phyloP scores from a whole-genome alignment of 2,329 filamentous ascomycete genomes.

The Whalleya microplaca region DNA sequence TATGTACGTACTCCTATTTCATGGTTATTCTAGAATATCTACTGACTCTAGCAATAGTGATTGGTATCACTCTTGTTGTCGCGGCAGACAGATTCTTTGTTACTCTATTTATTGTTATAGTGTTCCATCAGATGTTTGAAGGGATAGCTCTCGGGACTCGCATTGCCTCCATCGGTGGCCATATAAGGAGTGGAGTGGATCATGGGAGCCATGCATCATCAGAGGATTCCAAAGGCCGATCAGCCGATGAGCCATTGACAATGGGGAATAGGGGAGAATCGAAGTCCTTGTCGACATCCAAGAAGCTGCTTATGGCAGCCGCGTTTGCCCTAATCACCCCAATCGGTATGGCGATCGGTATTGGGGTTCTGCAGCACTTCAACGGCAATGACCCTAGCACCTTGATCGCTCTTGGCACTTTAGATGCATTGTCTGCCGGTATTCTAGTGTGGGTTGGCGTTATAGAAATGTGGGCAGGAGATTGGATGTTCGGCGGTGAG shows the following conservation, averaged over 20 bases:
- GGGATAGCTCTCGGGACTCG: constrained; percentile 74
- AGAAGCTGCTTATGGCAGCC: constrained; percentile 64
- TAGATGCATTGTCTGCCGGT: constrained; percentile 74
- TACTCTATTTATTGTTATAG: constrained; percentile 67
- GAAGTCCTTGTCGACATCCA: constrained; percentile 41
- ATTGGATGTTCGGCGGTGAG: constrained; percentile 70
- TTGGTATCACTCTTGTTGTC: constrained; percentile 66
- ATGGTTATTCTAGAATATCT: neutral
- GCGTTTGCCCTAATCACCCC: constrained; percentile 74
- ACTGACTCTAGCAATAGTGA: constrained; percentile 47
- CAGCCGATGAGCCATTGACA: neutral
- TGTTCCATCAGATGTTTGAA: constrained; percentile 81
- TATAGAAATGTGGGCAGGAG: constrained; percentile 78
- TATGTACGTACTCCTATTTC: constrained; percentile 52
- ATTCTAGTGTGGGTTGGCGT: constrained; percentile 80
- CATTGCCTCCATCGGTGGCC: constrained; percentile 61
- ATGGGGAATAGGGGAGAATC: neutral
- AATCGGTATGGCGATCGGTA: constrained; percentile 79
- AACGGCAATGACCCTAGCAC: constrained; percentile 74
- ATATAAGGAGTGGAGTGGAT: constrained; percentile 6
- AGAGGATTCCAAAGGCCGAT: neutral
- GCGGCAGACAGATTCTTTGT: constrained; percentile 59
- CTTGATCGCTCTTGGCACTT: constrained; percentile 71
- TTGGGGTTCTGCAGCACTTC: constrained; percentile 70
- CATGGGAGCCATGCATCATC: neutral